Evolutionary conservation across 257 asterid genomes (phyloP).

Genomic region (Solanum boliviense): DNA sequence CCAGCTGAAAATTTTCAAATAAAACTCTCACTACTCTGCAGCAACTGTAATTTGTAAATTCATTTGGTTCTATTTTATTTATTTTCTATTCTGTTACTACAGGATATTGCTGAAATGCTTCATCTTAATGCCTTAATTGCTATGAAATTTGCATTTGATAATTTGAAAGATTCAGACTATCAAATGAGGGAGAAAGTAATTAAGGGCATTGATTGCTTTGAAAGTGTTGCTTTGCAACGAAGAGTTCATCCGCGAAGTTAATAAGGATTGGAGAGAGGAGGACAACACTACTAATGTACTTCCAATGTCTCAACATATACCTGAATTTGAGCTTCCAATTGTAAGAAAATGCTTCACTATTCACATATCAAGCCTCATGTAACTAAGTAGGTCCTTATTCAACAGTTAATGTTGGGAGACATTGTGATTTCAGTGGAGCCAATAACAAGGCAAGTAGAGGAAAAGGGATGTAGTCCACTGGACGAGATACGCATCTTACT

Average conservation of each 20-base stretch:
- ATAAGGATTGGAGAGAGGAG: slow-evolving; percentile 92
- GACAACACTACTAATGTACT: slow-evolving; percentile 87
- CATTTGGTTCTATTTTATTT: background rate
- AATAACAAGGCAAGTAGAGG: slow-evolving; percentile 89
- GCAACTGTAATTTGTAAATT: background rate
- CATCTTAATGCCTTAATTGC: slow-evolving; percentile 88
- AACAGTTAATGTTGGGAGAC: slow-evolving; percentile 94
- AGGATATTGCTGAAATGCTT: slow-evolving; percentile 78
- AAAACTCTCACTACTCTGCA: background rate
- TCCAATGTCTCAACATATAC: slow-evolving; percentile 93
- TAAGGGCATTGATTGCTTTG: slow-evolving; percentile 38
- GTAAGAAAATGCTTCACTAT: slow-evolving; percentile 31
- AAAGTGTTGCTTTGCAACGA: slow-evolving; percentile 73
- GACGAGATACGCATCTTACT: slow-evolving; percentile 87
- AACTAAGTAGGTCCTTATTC: slow-evolving; percentile 10
- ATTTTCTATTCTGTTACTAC: background rate
- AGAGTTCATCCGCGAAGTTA: slow-evolving; percentile 62
- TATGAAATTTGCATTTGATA: slow-evolving; percentile 65
- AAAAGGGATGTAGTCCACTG: slow-evolving; percentile 74
- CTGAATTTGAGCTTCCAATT: slow-evolving; percentile 68
- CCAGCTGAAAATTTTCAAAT: no score
- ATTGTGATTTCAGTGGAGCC: slow-evolving; percentile 93
- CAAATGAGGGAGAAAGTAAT: slow-evolving; percentile 57
- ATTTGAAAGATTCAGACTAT: slow-evolving; percentile 38
- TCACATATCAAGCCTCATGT: background rate